A percentile compares a stretch with the other conserved stretches of the same genome.
Evolutionary conservation across 495 filamentous ascomycete species (phyloP).

Genomic region (Neurospora discreta): DNA sequence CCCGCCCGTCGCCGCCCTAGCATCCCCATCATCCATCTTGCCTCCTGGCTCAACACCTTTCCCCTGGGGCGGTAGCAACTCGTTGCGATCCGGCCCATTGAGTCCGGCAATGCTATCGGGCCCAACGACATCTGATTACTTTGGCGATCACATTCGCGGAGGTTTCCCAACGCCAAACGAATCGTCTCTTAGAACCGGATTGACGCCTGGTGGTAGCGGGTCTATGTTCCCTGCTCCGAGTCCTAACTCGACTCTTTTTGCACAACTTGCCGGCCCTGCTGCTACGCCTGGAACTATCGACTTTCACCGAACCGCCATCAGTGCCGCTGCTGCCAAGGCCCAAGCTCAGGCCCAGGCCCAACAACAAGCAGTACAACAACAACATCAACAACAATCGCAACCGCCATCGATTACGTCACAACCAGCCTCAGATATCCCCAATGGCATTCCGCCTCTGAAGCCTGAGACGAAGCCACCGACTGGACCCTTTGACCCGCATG

Average conservation of each 20-base stretch:
- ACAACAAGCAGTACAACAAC: slow-evolving; percentile 24
- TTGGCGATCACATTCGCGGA: slow-evolving; percentile 69
- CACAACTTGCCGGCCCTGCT: slow-evolving; percentile 58
- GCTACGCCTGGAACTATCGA: slow-evolving; percentile 85
- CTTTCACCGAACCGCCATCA: slow-evolving; percentile 88
- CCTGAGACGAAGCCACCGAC: slow-evolving; percentile 32
- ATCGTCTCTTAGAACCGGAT: slow-evolving; percentile 79
- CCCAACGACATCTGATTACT: slow-evolving; percentile 53
- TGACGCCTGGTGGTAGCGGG: slow-evolving; percentile 91
- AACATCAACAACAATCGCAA: slow-evolving; percentile 33
- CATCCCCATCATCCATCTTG: slow-evolving; percentile 73
- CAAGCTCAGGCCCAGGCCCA: slow-evolving; percentile 39
- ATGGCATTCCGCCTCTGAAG: slow-evolving; percentile 29
- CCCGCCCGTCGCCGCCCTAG: slow-evolving; percentile 81
- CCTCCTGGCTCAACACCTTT: slow-evolving; percentile 57
- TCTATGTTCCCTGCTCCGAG: slow-evolving; percentile 95
- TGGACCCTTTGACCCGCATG: slow-evolving; percentile 68
- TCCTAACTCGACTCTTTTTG: slow-evolving; percentile 72
- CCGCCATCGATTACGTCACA: slow-evolving; percentile 28
- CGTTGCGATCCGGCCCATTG: slow-evolving; percentile 80
- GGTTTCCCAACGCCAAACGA: slow-evolving; percentile 96
- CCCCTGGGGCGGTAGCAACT: slow-evolving; percentile 65
- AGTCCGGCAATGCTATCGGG: slow-evolving; percentile 97
- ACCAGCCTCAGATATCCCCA: slow-evolving; percentile 36
- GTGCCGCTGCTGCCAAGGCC: slow-evolving; percentile 53